Conservation (phyloP, 257 asterid genomes). For the Nicotiana paniculata region DNA sequence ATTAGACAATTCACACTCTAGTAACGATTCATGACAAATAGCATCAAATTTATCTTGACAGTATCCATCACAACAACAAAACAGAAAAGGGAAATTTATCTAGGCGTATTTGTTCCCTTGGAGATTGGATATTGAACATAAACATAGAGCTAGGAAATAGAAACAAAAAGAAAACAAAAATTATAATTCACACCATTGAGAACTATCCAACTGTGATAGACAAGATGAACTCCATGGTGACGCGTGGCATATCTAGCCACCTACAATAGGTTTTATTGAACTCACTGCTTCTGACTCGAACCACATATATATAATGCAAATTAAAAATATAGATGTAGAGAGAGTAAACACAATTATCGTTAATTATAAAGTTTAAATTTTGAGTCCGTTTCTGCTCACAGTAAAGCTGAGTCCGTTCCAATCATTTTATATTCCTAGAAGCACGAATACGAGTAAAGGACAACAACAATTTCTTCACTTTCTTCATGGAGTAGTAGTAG, state of each 20-base stretch:
- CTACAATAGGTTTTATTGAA: not conserved
- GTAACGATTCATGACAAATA: not conserved
- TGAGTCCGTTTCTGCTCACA: not conserved
- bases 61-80: not conserved
- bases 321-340: not conserved
- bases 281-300: not conserved
- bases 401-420: not conserved
- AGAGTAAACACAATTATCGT: not conserved
- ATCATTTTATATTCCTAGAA: not conserved
- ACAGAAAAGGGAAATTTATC: not conserved
- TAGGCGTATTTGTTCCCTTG: not conserved
- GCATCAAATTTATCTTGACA: not conserved
- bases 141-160: not conserved
- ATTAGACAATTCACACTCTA: not conserved
- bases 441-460: conserved; percentile 21
- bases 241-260: not conserved
- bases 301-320: not conserved
- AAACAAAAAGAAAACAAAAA: not conserved
- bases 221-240: not conserved
- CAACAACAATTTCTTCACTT: conserved; percentile 34
- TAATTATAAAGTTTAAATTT: not conserved
- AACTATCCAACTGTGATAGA: not conserved
- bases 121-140: not conserved
- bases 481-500: conserved; percentile 24
- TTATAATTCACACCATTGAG: not conserved